Conservation (phyloP, 345 rosid species). For the Cardiospermum halicacabum region DNA sequence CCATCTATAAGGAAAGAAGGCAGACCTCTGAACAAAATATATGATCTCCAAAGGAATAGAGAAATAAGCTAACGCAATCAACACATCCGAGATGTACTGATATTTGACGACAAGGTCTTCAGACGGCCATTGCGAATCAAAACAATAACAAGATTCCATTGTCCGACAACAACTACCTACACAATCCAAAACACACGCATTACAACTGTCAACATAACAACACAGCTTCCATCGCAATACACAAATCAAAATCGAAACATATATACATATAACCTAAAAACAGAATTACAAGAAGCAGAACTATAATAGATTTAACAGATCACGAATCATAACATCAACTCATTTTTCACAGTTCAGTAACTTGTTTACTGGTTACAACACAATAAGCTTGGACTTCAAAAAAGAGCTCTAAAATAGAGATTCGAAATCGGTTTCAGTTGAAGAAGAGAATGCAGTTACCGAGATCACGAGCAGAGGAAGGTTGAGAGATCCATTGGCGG, state of each 20-base stretch:
- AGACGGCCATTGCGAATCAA: conserved; percentile 65
- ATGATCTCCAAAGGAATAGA: conserved; percentile 89
- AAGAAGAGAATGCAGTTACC: conserved; percentile 17
- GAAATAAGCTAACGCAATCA: conserved; percentile 89
- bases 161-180: conserved; percentile 11
- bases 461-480: conserved; percentile 17
- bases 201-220: neutral
- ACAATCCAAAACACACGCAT: neutral
- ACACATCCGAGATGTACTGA: conserved; percentile 85
- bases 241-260: conserved; percentile 13
- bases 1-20: conserved; percentile 93
- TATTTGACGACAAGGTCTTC: conserved; percentile 78
- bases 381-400: neutral
- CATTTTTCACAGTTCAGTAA: neutral
- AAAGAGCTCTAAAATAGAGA: neutral
- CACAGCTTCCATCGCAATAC: neutral
- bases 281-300: neutral
- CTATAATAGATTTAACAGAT: too few relatives aligned
- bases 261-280: neutral
- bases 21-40: conserved; percentile 81
- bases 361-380: neutral
- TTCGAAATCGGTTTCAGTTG: neutral
- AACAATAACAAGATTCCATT: conserved; percentile 86
- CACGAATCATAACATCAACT: too few relatives aligned
- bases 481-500: conserved; percentile 17